Evolutionary conservation across 768 basidiomycete species (phyloP).

Genomic region (Rhodotorula paludigena): DNA sequence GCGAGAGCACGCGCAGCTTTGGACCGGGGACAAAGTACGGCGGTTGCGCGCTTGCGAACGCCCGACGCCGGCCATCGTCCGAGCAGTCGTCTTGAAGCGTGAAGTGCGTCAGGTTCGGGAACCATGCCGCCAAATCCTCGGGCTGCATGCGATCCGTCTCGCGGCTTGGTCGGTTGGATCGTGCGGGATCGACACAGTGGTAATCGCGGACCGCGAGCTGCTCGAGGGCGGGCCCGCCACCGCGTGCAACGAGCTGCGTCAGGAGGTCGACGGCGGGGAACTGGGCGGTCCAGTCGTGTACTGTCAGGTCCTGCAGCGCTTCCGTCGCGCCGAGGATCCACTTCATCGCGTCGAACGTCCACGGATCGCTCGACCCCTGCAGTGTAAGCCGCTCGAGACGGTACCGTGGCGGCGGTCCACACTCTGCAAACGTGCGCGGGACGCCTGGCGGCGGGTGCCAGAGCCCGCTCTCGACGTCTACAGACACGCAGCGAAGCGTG

Average conservation of each 20-base stretch:
- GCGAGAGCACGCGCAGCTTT: neutral
- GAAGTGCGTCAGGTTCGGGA: constrained; percentile 4
- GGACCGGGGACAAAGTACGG: neutral
- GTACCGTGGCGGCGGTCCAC: constrained; percentile 12
- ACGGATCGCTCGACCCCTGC: neutral
- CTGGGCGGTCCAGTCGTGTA: neutral
- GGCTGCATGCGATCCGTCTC: too few species aligned
- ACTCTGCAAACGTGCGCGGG: neutral
- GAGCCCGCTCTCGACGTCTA: neutral
- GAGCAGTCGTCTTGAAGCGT: constrained; percentile 8
- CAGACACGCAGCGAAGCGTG: neutral
- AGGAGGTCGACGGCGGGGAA: neutral
- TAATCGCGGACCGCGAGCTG: constrained; percentile 6
- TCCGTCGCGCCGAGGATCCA: constrained; percentile 11
- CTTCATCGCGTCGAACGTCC: neutral
- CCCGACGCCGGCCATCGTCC: too few species aligned
- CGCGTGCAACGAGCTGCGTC: neutral
- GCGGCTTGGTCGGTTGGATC: too few species aligned
- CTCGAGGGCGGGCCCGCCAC: neutral
- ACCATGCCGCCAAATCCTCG: neutral
- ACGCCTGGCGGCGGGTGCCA: neutral
- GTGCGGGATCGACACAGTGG: too few species aligned
- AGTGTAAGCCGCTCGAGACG: neutral
- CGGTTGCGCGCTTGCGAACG: neutral
- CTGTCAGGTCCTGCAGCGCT: neutral